Conservation (phyloP, 106 monocot species). For the Acanthochlamys bracteata region DNA sequence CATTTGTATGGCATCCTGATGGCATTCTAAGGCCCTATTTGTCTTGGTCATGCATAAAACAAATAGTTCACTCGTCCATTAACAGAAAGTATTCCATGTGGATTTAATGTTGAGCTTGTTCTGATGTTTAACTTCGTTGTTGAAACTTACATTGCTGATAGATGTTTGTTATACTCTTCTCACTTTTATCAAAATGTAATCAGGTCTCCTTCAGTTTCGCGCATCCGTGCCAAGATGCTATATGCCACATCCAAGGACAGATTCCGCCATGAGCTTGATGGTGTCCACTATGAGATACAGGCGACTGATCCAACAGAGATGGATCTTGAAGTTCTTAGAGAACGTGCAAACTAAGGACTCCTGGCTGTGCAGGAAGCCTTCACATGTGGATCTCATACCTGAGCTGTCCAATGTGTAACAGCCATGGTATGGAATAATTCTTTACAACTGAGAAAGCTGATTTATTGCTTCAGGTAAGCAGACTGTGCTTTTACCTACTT, state of each 20-base stretch:
- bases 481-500: not conserved
- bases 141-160: no score
- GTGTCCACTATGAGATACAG: slow-evolving; percentile 25
- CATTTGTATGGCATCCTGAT: no score
- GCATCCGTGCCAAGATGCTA: slow-evolving; percentile 23
- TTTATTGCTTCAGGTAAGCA: not conserved
- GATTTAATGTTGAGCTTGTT: no score
- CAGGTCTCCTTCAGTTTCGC: slow-evolving; percentile 20
- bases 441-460: slow-evolving; percentile 8
- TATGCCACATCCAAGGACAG: slow-evolving; percentile 21
- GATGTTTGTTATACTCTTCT: no score
- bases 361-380: not conserved
- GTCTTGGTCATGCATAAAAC: no score
- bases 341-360: slow-evolving; percentile 12
- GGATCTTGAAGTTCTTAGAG: slow-evolving; percentile 18
- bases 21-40: no score
- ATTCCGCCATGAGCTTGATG: slow-evolving; percentile 17
- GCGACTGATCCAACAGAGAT: slow-evolving; percentile 22
- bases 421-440: not conserved
- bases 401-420: not conserved
- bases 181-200: not conserved
- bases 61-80: no score
- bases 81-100: no score
- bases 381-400: not conserved
- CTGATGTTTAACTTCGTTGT: no score